Conservation (phyloP, 148 eudicot species). For the Rhododendron ferrugineum region DNA sequence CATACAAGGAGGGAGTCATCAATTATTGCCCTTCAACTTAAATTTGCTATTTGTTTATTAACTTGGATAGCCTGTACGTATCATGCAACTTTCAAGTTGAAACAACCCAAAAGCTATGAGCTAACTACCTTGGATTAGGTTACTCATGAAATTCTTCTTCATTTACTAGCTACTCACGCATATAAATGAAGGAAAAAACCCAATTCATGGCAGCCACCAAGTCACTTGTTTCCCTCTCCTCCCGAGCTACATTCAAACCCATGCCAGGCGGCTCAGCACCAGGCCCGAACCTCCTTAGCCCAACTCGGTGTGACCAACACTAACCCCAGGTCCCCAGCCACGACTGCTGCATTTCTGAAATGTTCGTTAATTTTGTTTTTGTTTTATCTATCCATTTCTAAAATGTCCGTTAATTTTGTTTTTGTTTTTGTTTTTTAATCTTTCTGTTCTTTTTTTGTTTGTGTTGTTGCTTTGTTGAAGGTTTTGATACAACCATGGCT, state of each 20-base stretch:
- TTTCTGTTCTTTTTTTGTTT: too few species aligned
- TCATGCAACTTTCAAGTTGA: background rate
- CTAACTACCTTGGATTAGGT: conserved; percentile 20
- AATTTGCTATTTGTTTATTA: too few species aligned
- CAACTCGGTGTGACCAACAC: conserved; percentile 18
- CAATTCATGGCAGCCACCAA: conserved; percentile 13
- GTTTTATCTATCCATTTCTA: too few species aligned
- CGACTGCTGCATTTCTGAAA: too few species aligned
- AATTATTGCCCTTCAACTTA: too few species aligned
- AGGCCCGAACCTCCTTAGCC: conserved; percentile 26
- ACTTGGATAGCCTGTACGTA: too few species aligned
- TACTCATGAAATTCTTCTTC: conserved; percentile 19
- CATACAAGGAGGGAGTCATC: too few species aligned
- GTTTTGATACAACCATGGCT: conserved; percentile 29
- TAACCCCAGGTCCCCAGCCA: too few species aligned
- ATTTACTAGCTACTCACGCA: background rate
- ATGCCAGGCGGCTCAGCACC: conserved; percentile 8
- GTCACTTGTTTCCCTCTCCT: conserved; percentile 11
- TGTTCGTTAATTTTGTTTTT: too few species aligned
- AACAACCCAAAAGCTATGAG: conserved; percentile 14
- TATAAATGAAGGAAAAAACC: conserved; percentile 7
- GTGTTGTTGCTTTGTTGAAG: background rate
- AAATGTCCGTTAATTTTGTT: too few species aligned
- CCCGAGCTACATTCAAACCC: conserved; percentile 8
- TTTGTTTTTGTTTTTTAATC: too few species aligned